Conservation (phyloP, 1,284 basidiomycete species). For the Agaricales sp. region DNA sequence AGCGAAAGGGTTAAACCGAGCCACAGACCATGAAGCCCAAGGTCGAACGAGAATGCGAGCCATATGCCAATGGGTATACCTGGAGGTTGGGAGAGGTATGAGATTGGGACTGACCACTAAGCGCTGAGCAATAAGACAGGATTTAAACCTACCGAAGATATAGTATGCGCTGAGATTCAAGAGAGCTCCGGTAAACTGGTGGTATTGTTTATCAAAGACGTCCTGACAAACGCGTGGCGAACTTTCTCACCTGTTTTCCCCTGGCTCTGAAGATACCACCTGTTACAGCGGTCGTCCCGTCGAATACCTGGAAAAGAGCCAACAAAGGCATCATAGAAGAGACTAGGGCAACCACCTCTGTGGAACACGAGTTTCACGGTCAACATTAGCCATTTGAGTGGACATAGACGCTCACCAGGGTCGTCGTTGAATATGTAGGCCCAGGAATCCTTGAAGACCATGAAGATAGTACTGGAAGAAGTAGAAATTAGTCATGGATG, state of each 20-base stretch:
- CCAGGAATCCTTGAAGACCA: slow-evolving; percentile 67
- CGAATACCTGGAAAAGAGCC: slow-evolving; percentile 75
- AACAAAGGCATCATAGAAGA: slow-evolving; percentile 67
- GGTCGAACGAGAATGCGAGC: slow-evolving; percentile 43
- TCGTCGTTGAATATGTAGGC: slow-evolving; percentile 83
- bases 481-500: slow-evolving; percentile 3
- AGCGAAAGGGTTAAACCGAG: slow-evolving; percentile 54
- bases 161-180: slow-evolving; percentile 66
- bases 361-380: neutral
- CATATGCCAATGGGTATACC: slow-evolving; percentile 59
- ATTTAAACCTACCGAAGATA: slow-evolving; percentile 30
- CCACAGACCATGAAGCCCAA: slow-evolving; percentile 55
- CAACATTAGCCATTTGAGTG: neutral
- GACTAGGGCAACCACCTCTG: slow-evolving; percentile 56
- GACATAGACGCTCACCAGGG: slow-evolving; percentile 30
- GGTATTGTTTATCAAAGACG: no score
- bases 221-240: no score
- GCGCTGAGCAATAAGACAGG: neutral
- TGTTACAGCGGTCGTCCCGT: slow-evolving; percentile 60
- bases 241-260: slow-evolving; percentile 49
- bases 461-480: slow-evolving; percentile 47
- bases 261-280: slow-evolving; percentile 70
- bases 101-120: neutral
- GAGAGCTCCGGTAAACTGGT: slow-evolving; percentile 48
- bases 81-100: slow-evolving; percentile 8